Conservation (phyloP, 2,329 filamentous ascomycete species). For the Thelonectria olida region DNA sequence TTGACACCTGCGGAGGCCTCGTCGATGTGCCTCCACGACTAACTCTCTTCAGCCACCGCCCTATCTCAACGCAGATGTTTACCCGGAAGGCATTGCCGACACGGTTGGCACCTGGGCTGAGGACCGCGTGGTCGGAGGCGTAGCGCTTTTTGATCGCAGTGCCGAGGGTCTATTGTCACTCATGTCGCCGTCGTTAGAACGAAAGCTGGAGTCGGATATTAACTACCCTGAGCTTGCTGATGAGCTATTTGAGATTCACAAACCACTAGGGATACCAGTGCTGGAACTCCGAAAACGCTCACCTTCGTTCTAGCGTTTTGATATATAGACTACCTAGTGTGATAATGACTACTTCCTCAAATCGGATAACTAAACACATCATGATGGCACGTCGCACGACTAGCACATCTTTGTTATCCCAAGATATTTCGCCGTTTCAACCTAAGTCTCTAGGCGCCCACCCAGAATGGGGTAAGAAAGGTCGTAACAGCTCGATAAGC, state of each 20-base stretch:
- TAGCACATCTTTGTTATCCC: too few species aligned
- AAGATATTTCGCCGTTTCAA: too few species aligned
- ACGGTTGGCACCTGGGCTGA: background rate
- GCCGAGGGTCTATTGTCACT: background rate
- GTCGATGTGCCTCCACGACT: background rate
- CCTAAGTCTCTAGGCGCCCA: too few species aligned
- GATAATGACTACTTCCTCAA: too few species aligned
- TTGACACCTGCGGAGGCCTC: too few species aligned
- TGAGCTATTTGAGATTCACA: background rate
- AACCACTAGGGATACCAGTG: background rate
- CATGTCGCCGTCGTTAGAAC: background rate
- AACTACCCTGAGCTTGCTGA: background rate
- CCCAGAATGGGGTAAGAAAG: too few species aligned
- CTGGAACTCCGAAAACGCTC: background rate
- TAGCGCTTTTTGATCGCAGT: background rate
- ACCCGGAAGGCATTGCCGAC: background rate
- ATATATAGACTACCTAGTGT: too few species aligned
- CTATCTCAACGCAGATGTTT: background rate
- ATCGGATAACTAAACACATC: too few species aligned
- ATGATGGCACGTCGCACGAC: too few species aligned
- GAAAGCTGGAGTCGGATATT: background rate
- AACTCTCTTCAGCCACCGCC: background rate
- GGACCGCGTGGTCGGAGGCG: background rate
- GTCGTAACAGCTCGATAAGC: too few species aligned
- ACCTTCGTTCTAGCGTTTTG: background rate